A percentile compares a stretch with the other conserved stretches of the same genome.
Conservation (phyloP, 345 rosid species). For the Gossypium stocksii region DNA sequence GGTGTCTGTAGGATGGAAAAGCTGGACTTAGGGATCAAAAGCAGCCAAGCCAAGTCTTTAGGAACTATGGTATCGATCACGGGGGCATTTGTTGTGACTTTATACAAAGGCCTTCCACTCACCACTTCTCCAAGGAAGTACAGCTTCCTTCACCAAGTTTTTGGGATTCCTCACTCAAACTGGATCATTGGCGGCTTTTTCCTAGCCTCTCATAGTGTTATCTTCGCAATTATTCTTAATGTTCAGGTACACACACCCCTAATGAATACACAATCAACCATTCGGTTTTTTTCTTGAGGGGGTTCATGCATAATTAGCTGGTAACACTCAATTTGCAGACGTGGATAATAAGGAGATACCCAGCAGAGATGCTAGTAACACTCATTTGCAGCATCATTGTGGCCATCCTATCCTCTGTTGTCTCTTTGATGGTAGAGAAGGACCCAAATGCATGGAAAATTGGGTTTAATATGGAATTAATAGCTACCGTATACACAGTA, state of each 20-base stretch:
- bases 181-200: conserved; percentile 35
- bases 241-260: conserved; percentile 4
- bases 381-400: conserved; percentile 14
- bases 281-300: neutral
- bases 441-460: conserved; percentile 26
- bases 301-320: neutral
- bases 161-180: conserved; percentile 24
- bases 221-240: conserved; percentile 7
- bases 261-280: neutral
- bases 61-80: conserved; percentile 35
- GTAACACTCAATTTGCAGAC: conserved; percentile 13
- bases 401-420: conserved; percentile 12
- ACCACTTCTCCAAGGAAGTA: conserved; percentile 1
- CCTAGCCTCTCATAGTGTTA: conserved; percentile 11
- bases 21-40: conserved; percentile 30
- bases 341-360: conserved; percentile 17
- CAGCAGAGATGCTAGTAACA: conserved; percentile 22
- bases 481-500: conserved; percentile 22
- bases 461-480: conserved; percentile 17
- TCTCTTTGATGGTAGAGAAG: conserved; percentile 20
- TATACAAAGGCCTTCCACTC: conserved; percentile 51
- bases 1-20: conserved; percentile 33
- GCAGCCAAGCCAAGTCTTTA: conserved; percentile 34
- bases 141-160: conserved; percentile 18
- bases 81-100: conserved; percentile 42